Percentiles rank a stretch among this genome's conserved stretches.
Evolutionary conservation across 169 alveolate genomes (phyloP).

Genomic region (Plasmodium inui): DNA sequence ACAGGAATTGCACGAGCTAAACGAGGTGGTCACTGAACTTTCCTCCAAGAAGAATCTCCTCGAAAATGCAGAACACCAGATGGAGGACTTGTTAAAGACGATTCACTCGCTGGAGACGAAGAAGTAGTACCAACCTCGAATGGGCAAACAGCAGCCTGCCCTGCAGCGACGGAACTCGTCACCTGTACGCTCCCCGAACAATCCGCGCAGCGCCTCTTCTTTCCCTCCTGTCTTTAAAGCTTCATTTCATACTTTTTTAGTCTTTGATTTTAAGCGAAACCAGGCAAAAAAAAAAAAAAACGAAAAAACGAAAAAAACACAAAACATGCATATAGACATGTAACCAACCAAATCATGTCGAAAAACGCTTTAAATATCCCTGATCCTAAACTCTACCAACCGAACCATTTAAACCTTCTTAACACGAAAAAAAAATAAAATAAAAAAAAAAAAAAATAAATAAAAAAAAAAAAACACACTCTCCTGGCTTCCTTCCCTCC

Average conservation of each 20-base stretch:
- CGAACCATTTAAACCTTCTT: neutral
- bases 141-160: neutral
- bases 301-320: neutral
- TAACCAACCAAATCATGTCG: neutral
- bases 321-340: neutral
- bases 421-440: conserved; percentile 8
- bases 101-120: conserved; percentile 32
- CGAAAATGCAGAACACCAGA: conserved; percentile 26
- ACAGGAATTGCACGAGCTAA: conserved; percentile 22
- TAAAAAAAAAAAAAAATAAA: conserved; percentile 16
- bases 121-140: neutral
- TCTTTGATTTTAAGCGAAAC: neutral
- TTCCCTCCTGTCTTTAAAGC: neutral
- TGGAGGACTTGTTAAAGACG: conserved; percentile 4
- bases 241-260: neutral
- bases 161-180: neutral
- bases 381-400: neutral
- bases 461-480: neutral
- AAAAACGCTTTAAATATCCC: neutral
- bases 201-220: neutral
- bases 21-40: conserved; percentile 21
- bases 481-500: neutral
- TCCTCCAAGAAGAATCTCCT: conserved; percentile 23
- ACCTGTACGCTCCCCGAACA: neutral
- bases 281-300: neutral